Evolutionary conservation across 106 monocot species (phyloP).

Genomic region (Dioscorea zingiberensis): DNA sequence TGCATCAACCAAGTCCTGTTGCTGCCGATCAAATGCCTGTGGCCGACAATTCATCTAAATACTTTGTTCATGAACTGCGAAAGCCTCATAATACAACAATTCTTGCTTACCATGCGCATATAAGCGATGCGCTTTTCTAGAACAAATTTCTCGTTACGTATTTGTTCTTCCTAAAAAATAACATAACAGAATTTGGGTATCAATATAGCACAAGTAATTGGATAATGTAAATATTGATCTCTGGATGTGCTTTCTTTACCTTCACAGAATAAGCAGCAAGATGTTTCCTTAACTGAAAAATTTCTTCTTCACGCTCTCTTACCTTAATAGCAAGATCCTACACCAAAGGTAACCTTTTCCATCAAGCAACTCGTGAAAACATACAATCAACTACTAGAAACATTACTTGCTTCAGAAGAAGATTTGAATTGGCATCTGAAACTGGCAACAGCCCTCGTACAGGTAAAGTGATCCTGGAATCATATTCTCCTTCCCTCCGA

Average conservation of each 20-base stretch:
- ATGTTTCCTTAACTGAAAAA: conserved; percentile 70
- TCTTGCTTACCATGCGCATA: conserved; percentile 73
- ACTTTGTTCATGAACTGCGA: background rate
- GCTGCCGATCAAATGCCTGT: conserved; percentile 98
- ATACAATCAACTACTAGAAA: background rate
- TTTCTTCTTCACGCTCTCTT: conserved; percentile 82
- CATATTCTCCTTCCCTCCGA: conserved; percentile 64
- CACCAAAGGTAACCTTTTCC: conserved; percentile 1
- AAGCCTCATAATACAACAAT: background rate
- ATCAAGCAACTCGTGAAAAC: conserved; percentile 8
- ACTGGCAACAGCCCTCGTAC: conserved; percentile 37
- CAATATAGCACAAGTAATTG: background rate
- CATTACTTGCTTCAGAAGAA: conserved; percentile 69
- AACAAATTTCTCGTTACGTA: conserved; percentile 72
- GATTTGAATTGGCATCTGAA: conserved; percentile 44
- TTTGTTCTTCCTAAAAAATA: conserved; percentile 62
- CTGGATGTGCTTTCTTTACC: conserved; percentile 21
- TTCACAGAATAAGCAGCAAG: conserved; percentile 81
- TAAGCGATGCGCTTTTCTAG: conserved; percentile 89
- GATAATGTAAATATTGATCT: background rate
- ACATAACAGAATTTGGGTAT: background rate
- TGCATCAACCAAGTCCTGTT: conserved; percentile 91
- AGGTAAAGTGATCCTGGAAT: conserved; percentile 34
- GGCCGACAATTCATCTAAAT: conserved; percentile 9
- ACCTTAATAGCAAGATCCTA: conserved; percentile 80